Percentiles rank a stretch among this genome's conserved stretches.
Conservation (phyloP, 2,329 filamentous ascomycete species). For the Penicillium hesseltinei region DNA sequence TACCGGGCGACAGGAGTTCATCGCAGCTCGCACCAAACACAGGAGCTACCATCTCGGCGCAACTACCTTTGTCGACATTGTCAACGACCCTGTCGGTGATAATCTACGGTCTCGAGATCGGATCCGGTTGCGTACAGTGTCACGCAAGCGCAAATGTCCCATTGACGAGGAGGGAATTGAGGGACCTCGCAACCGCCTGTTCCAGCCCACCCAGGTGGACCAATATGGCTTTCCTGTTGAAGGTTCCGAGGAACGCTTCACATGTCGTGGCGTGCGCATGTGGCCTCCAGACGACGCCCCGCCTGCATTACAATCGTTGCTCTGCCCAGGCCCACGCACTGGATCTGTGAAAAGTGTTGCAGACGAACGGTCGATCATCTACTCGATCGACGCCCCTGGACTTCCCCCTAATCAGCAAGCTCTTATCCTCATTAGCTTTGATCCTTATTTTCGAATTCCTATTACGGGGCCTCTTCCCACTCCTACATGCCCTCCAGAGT, state of each 20-base stretch:
- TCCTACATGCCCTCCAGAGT: background rate
- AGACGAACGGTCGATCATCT: slow-evolving; percentile 43
- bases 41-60: slow-evolving; percentile 43
- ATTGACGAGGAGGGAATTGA: slow-evolving; percentile 35
- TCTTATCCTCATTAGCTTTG: slow-evolving; percentile 42
- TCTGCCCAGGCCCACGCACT: slow-evolving; percentile 39
- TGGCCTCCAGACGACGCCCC: slow-evolving; percentile 45
- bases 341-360: slow-evolving; percentile 36
- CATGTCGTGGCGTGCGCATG: slow-evolving; percentile 38
- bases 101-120: slow-evolving; percentile 36
- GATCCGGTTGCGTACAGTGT: slow-evolving; percentile 43
- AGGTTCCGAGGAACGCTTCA: slow-evolving; percentile 40
- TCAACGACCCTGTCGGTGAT: slow-evolving; percentile 39
- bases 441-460: slow-evolving; percentile 36
- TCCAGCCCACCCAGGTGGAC: slow-evolving; percentile 29
- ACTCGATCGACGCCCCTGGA: slow-evolving; percentile 35
- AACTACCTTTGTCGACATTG: slow-evolving; percentile 44
- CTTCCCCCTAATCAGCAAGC: slow-evolving; percentile 27
- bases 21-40: slow-evolving; percentile 46
- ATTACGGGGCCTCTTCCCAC: slow-evolving; percentile 6
- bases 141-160: slow-evolving; percentile 42
- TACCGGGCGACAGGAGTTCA: slow-evolving; percentile 38
- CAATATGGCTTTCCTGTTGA: slow-evolving; percentile 28
- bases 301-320: slow-evolving; percentile 35
- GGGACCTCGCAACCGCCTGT: slow-evolving; percentile 27